Evolutionary conservation across 1,284 basidiomycete species (phyloP).

Genomic region (Ceratobasidium sp.): DNA sequence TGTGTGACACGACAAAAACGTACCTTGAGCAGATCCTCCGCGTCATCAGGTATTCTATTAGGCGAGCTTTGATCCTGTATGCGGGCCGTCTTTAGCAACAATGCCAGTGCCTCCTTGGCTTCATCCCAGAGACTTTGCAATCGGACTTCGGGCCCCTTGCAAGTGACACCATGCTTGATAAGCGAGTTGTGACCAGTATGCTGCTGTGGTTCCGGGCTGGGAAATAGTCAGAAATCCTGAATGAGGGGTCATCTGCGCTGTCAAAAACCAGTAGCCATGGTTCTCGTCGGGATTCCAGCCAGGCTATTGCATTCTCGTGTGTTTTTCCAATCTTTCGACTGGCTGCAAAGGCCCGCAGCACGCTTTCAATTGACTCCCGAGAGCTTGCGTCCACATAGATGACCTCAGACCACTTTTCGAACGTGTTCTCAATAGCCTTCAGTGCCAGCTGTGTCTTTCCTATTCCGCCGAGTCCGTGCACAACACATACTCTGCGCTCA

Average conservation of each 20-base stretch:
- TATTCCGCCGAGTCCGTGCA: too few relatives aligned
- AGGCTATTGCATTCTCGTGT: constrained; percentile 1
- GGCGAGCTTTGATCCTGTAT: background rate
- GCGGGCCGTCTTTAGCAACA: background rate
- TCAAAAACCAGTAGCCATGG: constrained; percentile 33
- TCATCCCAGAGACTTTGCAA: constrained; percentile 25
- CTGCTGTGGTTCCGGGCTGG: background rate
- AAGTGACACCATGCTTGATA: background rate
- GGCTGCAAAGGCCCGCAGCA: background rate
- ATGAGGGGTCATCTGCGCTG: constrained; percentile 13
- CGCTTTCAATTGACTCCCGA: too few relatives aligned
- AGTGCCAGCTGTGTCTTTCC: too few relatives aligned
- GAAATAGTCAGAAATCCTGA: constrained; percentile 4
- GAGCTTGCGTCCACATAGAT: too few relatives aligned
- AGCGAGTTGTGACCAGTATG: constrained; percentile 22
- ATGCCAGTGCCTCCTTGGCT: constrained; percentile 6
- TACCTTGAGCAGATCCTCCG: background rate
- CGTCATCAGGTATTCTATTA: background rate
- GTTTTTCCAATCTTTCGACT: background rate
- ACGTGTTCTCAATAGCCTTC: too few relatives aligned
- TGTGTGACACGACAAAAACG: background rate
- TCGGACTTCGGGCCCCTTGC: background rate
- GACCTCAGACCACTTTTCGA: too few relatives aligned
- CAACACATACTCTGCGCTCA: too few relatives aligned
- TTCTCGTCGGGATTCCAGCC: background rate